These are phyloP conservation scores for Stereocaulon alpinum DNA, from an alignment of 495 filamentous ascomycete genomes.

Conservation along the genomic window DNA sequence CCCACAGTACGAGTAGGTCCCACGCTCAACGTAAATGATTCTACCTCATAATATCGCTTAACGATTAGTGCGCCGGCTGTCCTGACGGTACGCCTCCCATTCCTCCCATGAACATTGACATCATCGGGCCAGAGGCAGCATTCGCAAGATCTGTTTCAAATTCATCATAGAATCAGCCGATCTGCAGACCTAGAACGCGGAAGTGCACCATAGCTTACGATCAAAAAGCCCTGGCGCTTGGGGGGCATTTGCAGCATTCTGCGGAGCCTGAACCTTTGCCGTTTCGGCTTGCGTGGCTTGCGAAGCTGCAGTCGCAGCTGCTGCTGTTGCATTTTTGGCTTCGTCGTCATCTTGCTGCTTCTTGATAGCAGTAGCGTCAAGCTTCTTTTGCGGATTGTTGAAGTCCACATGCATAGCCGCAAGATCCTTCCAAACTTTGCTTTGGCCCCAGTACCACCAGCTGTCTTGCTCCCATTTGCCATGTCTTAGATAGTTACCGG, in stretches of 20 bases:
- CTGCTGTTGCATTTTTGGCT: conserved; percentile 1
- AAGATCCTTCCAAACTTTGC: conserved; percentile 13
- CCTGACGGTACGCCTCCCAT: background rate
- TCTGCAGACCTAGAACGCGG: background rate
- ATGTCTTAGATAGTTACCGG: conserved; percentile 15
- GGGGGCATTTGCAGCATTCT: background rate
- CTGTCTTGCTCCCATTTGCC: conserved; percentile 15
- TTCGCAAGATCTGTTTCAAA: conserved; percentile 1
- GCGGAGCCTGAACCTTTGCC: background rate
- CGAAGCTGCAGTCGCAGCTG: conserved; percentile 6
- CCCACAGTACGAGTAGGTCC: too few relatives aligned
- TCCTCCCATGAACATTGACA: conserved; percentile 6
- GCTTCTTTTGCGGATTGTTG: conserved; percentile 10
- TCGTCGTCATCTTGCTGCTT: conserved; percentile 5
- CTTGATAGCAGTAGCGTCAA: conserved; percentile 8
- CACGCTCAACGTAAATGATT: too few relatives aligned
- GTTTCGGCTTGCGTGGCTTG: conserved; percentile 1
- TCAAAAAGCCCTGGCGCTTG: conserved; percentile 1
- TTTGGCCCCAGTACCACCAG: conserved; percentile 15
- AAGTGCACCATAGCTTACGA: background rate
- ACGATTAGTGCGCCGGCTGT: background rate
- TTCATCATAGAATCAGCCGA: background rate
- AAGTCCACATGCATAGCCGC: conserved; percentile 18
- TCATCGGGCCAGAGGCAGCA: conserved; percentile 6
- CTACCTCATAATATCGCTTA: too few relatives aligned